Evolutionary conservation across 495 filamentous ascomycete species (phyloP), one percentile per base, ranked within the genome.

Genomic region (Talaromyces borbonicus): DNA sequence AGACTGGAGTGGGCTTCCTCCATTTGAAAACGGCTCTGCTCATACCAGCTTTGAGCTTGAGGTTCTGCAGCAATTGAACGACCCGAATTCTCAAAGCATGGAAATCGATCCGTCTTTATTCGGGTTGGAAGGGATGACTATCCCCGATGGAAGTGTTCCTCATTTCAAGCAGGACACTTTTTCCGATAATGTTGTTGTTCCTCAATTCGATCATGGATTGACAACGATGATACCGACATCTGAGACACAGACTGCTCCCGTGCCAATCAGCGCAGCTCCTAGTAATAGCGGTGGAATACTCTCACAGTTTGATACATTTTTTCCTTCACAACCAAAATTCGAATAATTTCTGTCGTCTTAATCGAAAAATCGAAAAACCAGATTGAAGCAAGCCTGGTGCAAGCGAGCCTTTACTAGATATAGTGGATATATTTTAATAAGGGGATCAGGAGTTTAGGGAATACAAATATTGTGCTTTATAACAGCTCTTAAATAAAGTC

Each of bases 31-130:
- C 36, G 60, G 63, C 2, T 56, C 68, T 32, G 56, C 67, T 25
- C 66, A 66, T 49, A 66, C 68, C 59, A 65, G 61, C 6, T 72
- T 72, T 38, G 68, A 72, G 18, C 63, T 64, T 6, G 60, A 59
- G 18, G 65, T 69, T 25, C 45, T 72, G 38, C 61, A 65, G 49
- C 59, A 58, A 39, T 40, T 70, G 27, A 64, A 64, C 33, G 56
- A 63, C 9, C 57, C 54, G 43, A 67, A 23, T 2, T 26, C 38
- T 26, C 29, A 33, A 27, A 22, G n/a, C 22, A 24, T 35, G 22
- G 31, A 8, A 9, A 23, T 36, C 22, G 43, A 35, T 8, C 19
- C 43, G 12, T n/a, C 43, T 19, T 22, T 33, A 8, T 35, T 46
- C 11, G 19, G 15, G 11, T 7, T 33, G 30, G 27, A 32, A 20